Base-by-base conservation (phyloP, 768 basidiomycete species). In the Boletales sp. region DNA sequence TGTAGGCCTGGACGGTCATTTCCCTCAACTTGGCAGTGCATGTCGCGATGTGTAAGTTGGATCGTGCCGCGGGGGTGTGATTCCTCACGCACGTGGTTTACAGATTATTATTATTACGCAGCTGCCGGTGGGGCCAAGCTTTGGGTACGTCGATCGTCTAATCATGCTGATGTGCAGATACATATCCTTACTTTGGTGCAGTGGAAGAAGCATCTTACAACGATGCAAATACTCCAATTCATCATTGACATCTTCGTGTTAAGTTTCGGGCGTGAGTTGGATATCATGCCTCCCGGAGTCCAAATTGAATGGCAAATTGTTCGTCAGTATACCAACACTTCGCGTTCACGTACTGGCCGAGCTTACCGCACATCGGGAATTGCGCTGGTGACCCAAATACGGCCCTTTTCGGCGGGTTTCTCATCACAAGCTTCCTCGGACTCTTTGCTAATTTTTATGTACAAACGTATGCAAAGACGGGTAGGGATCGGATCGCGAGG, bases 41-140 rank as follows among this genome's bases (percentile, higher is more conserved):
- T 72, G 90, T 97, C 63, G 69, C 94, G 61, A 98, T 98, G 95
- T 97, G 90, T 93, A 70, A 65, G 87, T 76, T 38, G 27, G 29
- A 35, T 45, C 41, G 9, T 36, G 46, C 39, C 11, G 40, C 47
- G 32, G 17, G 32, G 7, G 34, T 38, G 21, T 30, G 13, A 30
- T 32, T 29, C 36, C 30, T 41, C n/a, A 47, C 36, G 34, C 52
- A 4, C 17, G 11, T 29, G 43, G n/a, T 11, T 27, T 45, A 9
- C 63, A 94, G 92, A 98, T 76, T 97, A 97, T 73, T 98, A 98
- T 72, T 98, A 97, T 74, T 97, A 86, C 67, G 90, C 90, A n/a
- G 90, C 92, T 34, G 92, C 94, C 47, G 93, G 93, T 13, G 63
- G 64, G 6, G 35, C 51, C 18, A 66, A 53, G 43, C 19, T 51